Conservation (phyloP, 306 rosid species). For the Carpinus fangiana region DNA sequence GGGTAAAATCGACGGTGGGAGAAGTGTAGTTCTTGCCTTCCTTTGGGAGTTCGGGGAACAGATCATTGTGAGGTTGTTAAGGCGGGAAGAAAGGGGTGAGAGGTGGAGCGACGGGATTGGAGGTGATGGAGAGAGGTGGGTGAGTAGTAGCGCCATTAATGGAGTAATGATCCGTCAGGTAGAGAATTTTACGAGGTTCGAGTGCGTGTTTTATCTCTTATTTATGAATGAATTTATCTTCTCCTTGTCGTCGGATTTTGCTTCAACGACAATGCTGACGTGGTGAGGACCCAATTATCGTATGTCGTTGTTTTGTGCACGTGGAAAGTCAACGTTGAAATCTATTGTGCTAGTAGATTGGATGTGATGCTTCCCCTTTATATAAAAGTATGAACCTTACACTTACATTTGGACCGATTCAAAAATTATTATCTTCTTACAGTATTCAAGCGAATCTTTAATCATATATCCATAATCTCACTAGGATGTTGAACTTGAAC, state of each 20-base stretch:
- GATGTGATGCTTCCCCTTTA: no score
- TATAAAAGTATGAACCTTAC: no score
- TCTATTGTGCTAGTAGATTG: no score
- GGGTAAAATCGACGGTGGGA: neutral
- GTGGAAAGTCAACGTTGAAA: no score
- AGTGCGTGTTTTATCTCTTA: neutral
- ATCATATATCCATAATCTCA: no score
- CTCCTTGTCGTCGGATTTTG: neutral
- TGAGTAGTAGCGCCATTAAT: conserved; percentile 21
- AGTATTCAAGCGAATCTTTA: no score
- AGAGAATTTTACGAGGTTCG: neutral
- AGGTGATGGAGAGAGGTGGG: conserved; percentile 15
- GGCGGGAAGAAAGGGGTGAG: conserved; percentile 15
- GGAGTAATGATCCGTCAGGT: no score
- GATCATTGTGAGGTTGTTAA: neutral
- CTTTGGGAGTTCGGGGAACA: neutral
- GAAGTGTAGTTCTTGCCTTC: neutral
- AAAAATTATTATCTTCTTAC: no score
- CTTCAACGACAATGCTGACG: neutral
- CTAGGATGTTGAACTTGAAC: neutral
- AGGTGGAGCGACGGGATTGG: conserved; percentile 12
- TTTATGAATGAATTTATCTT: neutral
- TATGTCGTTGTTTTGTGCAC: neutral
- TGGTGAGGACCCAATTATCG: neutral
- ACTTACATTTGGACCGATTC: no score